Base-by-base conservation (phyloP, 2,329 filamentous ascomycete species). In the Lasiodiplodia gonubiensis region DNA sequence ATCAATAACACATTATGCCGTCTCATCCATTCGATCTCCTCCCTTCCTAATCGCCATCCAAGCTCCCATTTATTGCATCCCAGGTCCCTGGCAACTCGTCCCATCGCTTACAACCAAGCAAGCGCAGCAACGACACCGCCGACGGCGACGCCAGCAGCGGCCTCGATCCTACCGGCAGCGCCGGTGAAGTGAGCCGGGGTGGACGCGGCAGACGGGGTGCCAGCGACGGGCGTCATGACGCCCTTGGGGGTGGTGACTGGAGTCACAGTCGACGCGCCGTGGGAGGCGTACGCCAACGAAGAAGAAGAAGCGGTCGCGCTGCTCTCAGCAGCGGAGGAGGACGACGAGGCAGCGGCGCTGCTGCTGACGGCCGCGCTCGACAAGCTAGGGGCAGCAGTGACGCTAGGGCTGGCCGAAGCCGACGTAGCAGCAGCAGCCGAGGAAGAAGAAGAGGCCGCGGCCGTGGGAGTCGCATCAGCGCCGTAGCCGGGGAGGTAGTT, bases 401-500 rank as follows among this genome's bases (percentile, higher is more conserved):
- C 48, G 48, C 63, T 49, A 25, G 52, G 69, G 52, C 51, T 66
- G n/a, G 55, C 59, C 39, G 51, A 64, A 25, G 55, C 54, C 12
- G 33, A 39, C 6, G 69, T 48, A 11, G 69, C 27, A 27, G 65
- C 52, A 25, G 48, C 64, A 2, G 66, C 48, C 39, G 60, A 67
- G 33, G 48, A 35, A 14, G 55, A 55, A 12, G 66, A 52, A 16
- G 67, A 27, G 18, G 61, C 46, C 14, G 68, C 55, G 18, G 68
- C 27, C 18, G 61, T 53, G 23, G 68, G 46, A 8, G 54, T 53
- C 10, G 65, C 65, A 18, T 42, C 37, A 42, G 63, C 61, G 25
- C 73, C 72, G 39, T 72, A 79, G 59, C 74, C 77, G 25, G 77
- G 65, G 3, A 88, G 76, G 76, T 80, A 89, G 53, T 75, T 79